Conservation (phyloP, 768 basidiomycete genomes). For the Russula ochroleuca region DNA sequence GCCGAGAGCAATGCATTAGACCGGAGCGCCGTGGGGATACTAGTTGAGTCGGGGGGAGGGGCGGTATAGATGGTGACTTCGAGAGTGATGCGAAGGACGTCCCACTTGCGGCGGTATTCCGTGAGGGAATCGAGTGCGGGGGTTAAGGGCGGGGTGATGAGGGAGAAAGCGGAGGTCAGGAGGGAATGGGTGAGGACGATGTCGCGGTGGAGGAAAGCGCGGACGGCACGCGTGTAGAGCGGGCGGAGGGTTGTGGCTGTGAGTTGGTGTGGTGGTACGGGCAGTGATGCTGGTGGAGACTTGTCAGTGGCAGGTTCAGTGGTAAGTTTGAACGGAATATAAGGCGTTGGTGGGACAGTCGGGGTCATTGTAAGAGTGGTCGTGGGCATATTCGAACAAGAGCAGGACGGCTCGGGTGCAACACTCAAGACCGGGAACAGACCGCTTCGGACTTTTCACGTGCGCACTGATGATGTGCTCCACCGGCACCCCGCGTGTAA, state of each 20-base stretch:
- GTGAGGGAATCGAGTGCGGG: constrained; percentile 41
- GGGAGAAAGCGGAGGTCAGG: constrained; percentile 61
- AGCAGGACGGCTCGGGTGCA: too few species aligned
- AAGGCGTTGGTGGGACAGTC: neutral
- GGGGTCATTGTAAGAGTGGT: constrained; percentile 21
- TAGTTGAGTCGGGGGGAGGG: constrained; percentile 40
- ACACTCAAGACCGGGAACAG: neutral
- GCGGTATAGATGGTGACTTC: constrained; percentile 69
- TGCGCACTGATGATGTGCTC: neutral
- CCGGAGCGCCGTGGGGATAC: constrained; percentile 50
- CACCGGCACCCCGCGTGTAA: neutral
- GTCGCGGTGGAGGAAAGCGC: constrained; percentile 74
- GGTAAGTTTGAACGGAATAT: constrained; percentile 16
- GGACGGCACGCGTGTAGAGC: constrained; percentile 71
- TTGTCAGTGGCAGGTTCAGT: neutral
- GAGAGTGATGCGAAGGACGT: constrained; percentile 78
- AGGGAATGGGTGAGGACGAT: constrained; percentile 61
- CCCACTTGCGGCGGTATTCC: constrained; percentile 70
- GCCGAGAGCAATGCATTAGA: constrained; percentile 54
- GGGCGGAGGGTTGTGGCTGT: constrained; percentile 56
- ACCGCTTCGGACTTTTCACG: neutral
- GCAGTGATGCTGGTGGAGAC: constrained; percentile 1
- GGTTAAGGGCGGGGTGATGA: constrained; percentile 46
- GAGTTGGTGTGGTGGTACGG: constrained; percentile 26
- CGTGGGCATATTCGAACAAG: constrained; percentile 18